These are phyloP conservation scores for Lolium perenne DNA, from an alignment of 176 grass and related monocot species.

Conservation along the genomic window DNA sequence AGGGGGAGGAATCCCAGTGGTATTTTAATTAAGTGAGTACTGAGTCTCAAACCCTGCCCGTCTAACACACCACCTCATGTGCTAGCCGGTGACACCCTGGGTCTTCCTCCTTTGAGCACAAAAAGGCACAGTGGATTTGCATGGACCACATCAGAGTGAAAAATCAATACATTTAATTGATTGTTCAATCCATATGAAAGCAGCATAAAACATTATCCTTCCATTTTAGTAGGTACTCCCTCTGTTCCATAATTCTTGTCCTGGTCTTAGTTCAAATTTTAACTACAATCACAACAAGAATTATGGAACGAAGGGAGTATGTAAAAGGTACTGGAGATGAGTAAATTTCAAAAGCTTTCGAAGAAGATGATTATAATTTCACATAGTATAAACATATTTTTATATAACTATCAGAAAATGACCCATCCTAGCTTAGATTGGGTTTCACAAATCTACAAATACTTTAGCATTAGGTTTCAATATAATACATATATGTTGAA, in stretches of 20 bases:
- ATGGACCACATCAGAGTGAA: neutral
- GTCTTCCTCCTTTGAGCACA: too few species aligned
- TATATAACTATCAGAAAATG: neutral
- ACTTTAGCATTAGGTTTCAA: neutral
- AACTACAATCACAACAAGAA: too few species aligned
- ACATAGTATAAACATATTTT: neutral
- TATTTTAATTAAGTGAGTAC: too few species aligned
- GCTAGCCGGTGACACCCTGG: too few species aligned
- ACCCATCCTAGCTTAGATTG: neutral
- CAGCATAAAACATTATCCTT: neutral
- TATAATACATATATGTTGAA: neutral
- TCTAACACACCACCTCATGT: too few species aligned
- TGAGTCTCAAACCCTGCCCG: too few species aligned
- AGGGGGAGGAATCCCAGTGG: too few species aligned
- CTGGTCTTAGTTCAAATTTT: too few species aligned
- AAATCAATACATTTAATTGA: neutral
- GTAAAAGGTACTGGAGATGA: neutral
- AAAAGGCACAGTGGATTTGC: neutral
- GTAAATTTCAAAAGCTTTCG: neutral
- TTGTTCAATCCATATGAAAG: neutral
- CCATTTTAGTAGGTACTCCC: too few species aligned
- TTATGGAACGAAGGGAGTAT: too few species aligned
- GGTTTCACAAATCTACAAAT: neutral
- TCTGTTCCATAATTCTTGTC: too few species aligned
- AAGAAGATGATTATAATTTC: neutral